phyloP scores from a whole-genome alignment of 306 rosid genomes.

The Cercis canadensis region DNA sequence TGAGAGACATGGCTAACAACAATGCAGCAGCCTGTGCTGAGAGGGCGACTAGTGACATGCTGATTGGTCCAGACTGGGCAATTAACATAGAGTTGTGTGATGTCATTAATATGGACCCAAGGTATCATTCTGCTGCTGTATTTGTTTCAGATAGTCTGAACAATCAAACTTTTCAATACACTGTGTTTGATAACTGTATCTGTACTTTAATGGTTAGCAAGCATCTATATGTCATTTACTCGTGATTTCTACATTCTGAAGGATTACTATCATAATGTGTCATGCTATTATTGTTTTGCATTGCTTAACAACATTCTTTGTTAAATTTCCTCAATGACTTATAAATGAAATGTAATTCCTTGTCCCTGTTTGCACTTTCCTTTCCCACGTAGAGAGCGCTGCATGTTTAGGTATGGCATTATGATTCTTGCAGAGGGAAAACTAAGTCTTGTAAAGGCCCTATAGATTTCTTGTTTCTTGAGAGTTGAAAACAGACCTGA shows the following conservation, averaged over 20 bases:
- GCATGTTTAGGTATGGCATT: not conserved
- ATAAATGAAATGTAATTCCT: not conserved
- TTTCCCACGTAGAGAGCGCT: not conserved
- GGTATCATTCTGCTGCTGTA: conserved; percentile 50
- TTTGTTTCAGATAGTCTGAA: conserved; percentile 16
- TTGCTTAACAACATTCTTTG: not conserved
- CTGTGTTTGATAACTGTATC: conserved; percentile 11
- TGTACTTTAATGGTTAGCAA: not conserved
- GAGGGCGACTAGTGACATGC: conserved; percentile 96
- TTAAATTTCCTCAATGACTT: not conserved
- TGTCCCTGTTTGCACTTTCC: not conserved
- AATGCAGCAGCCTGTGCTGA: conserved; percentile 85
- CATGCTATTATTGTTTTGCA: not conserved
- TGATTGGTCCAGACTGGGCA: conserved; percentile 98
- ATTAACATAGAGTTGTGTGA: conserved; percentile 92
- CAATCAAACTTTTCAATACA: not conserved
- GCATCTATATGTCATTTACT: not conserved
- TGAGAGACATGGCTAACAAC: conserved; percentile 67
- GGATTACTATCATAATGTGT: not conserved
- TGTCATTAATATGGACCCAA: conserved; percentile 81
- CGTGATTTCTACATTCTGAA: too few relatives aligned
- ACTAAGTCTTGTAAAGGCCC: not conserved
- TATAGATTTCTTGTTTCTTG: not conserved
- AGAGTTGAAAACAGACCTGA: not conserved
- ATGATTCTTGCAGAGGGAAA: not conserved